Base-by-base conservation (phyloP, 2,329 filamentous ascomycete genomes). In the Trichoderma breve region DNA sequence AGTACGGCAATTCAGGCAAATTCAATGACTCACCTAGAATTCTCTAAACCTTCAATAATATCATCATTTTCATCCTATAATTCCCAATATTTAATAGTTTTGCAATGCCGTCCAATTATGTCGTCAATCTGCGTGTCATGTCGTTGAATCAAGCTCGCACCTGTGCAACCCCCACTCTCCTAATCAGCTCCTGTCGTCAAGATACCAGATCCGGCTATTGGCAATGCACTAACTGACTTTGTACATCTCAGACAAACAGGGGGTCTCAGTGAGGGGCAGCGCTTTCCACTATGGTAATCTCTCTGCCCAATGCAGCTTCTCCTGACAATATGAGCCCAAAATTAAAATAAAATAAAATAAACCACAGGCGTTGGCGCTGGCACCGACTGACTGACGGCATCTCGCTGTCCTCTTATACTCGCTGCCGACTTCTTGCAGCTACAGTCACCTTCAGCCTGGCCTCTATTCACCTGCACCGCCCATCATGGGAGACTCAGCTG, bases 61-160 rank as follows among this genome's bases (percentile, higher is more conserved):
- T 18, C n/a, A 30, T 0, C 4, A n/a, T 30, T 62, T 63, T 18
- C 32, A 2, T 28, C 24, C 21, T 18, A 60, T 34, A 32, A 12
- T 24, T 36, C 12, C 34, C 14, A 32, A 47, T 30, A 32, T 60
- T 14, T 51, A 18, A 15, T 60, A 43, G 18, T 28, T 60, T 34
- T 32, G 65, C n/a, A 34, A 2, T 47, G 26, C 32, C 60, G 39
- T 53, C 66, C 39, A 36, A 34, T 43, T n/a, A 28, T 34, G 55
- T 21, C 28, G 43, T 36, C 39, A 11, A 36, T 11, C 26, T 34
- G 28, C 32, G 26, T 60, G 66, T 39, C 66, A 70, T 70, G 66
- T 70, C 66, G 66, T 70, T 70, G 57, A 70, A 70, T 70, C 66
- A 70, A 70, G 58, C 68, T 70, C 34, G 68, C 68, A 39, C 39